phyloP scores from a whole-genome alignment of 257 asterid genomes.

The Nicotiana noctiflora region DNA sequence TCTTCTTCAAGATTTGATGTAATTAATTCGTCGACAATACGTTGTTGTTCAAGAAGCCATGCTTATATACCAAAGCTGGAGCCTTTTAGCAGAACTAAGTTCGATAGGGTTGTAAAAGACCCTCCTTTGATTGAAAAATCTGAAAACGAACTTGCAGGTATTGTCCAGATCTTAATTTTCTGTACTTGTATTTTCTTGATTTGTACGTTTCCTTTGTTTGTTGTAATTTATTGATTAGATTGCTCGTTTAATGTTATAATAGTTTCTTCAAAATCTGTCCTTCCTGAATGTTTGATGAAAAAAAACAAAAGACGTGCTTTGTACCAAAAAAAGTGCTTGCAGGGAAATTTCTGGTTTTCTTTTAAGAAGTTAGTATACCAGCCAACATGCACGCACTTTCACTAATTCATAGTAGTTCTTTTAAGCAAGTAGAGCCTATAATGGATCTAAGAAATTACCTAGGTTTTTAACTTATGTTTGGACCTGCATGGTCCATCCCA shows the following conservation, averaged over 20 bases:
- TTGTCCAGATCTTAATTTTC: not conserved
- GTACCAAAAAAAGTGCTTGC: not conserved
- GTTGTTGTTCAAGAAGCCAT: slow-evolving; percentile 49
- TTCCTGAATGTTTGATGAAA: not conserved
- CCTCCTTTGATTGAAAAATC: slow-evolving; percentile 86
- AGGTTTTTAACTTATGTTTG: too few relatives aligned
- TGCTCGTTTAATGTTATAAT: not conserved
- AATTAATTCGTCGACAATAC: slow-evolving; percentile 19
- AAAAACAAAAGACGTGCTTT: not conserved
- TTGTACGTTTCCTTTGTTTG: not conserved
- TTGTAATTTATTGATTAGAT: not conserved
- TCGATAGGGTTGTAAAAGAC: slow-evolving; percentile 57
- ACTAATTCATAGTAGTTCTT: too few relatives aligned
- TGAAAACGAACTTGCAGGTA: slow-evolving; percentile 71
- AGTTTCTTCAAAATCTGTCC: not conserved
- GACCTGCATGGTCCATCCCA: too few relatives aligned
- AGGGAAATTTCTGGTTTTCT: too few relatives aligned
- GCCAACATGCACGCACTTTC: too few relatives aligned
- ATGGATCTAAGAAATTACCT: too few relatives aligned
- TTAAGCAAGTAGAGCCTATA: too few relatives aligned
- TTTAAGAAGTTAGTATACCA: too few relatives aligned
- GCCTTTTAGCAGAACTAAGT: slow-evolving; percentile 80
- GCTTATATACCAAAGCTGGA: slow-evolving; percentile 66
- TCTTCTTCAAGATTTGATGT: slow-evolving; percentile 11
- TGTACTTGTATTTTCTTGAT: not conserved